These are phyloP conservation scores for Lotus japonicus DNA, from an alignment of 306 rosid species.

Conservation along the genomic window DNA sequence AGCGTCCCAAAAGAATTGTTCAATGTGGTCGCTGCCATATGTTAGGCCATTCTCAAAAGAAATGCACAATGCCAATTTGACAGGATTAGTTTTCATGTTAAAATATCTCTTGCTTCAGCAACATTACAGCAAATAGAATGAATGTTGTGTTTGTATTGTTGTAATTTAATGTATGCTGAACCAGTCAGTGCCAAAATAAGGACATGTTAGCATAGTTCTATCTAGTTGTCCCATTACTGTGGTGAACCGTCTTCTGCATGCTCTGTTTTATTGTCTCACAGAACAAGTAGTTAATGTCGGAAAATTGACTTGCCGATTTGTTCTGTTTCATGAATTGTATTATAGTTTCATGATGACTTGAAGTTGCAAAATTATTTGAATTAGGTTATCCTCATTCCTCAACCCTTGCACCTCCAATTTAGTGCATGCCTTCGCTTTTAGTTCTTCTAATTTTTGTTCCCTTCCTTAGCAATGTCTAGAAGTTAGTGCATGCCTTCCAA, in stretches of 20 bases:
- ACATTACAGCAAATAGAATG: slow-evolving; percentile 36
- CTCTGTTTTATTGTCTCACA: slow-evolving; percentile 3
- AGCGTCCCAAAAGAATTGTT: slow-evolving; percentile 93
- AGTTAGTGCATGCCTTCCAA: neutral
- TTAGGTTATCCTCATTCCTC: neutral
- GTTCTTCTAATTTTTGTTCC: neutral
- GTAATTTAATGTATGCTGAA: slow-evolving; percentile 47
- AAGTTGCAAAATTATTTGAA: neutral
- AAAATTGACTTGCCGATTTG: neutral
- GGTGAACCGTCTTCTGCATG: slow-evolving; percentile 12
- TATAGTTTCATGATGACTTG: neutral
- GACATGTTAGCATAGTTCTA: slow-evolving; percentile 17
- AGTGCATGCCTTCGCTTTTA: neutral
- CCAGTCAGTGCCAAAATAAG: slow-evolving; percentile 38
- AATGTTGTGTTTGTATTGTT: slow-evolving; percentile 45
- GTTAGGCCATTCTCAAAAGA: slow-evolving; percentile 99
- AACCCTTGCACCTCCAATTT: too few species aligned
- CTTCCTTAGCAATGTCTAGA: neutral
- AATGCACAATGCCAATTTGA: slow-evolving; percentile 79
- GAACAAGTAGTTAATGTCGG: neutral
- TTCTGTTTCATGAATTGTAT: slow-evolving; percentile 6
- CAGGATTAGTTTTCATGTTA: slow-evolving; percentile 31
- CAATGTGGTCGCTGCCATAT: slow-evolving; percentile 98
- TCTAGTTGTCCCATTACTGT: slow-evolving; percentile 2
- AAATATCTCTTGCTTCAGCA: slow-evolving; percentile 21